Conservation (phyloP, 257 asterid genomes). For the Fraxinus anomala region DNA sequence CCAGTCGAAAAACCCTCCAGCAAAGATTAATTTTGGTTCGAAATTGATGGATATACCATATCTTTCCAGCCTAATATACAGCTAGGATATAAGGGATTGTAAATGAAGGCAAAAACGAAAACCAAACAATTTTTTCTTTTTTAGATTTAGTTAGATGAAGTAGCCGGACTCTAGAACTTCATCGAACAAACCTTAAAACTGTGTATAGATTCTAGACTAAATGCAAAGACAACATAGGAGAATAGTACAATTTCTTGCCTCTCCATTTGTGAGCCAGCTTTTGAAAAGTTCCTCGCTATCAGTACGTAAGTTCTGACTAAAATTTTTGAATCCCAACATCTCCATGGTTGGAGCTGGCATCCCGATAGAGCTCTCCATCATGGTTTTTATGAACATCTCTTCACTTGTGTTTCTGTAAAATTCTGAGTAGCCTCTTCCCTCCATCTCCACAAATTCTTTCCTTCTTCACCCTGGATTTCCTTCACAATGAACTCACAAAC, state of each 20-base stretch:
- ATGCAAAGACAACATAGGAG: neutral
- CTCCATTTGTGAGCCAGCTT: conserved; percentile 80
- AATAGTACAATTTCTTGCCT: conserved; percentile 53
- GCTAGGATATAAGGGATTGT: neutral
- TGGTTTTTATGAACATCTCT: conserved; percentile 68
- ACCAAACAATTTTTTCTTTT: neutral
- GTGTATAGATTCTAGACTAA: neutral
- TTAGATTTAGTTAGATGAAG: neutral
- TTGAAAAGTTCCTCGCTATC: conserved; percentile 86
- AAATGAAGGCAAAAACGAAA: too few species aligned
- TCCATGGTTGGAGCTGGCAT: conserved; percentile 84
- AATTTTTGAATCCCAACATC: conserved; percentile 79
- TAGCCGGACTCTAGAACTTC: neutral
- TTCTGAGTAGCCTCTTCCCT: conserved; percentile 69
- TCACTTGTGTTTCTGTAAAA: conserved; percentile 73
- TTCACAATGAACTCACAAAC: neutral
- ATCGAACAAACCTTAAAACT: neutral
- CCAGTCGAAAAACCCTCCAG: neutral
- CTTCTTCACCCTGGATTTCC: conserved; percentile 7
- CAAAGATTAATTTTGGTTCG: neutral
- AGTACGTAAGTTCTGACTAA: conserved; percentile 54
- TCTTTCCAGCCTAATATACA: neutral
- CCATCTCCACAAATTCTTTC: conserved; percentile 46
- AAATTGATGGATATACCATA: neutral
- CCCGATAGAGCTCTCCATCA: conserved; percentile 79